phyloP scores from a whole-genome alignment of 139 green algal genomes.

The Microglena sp. region DNA sequence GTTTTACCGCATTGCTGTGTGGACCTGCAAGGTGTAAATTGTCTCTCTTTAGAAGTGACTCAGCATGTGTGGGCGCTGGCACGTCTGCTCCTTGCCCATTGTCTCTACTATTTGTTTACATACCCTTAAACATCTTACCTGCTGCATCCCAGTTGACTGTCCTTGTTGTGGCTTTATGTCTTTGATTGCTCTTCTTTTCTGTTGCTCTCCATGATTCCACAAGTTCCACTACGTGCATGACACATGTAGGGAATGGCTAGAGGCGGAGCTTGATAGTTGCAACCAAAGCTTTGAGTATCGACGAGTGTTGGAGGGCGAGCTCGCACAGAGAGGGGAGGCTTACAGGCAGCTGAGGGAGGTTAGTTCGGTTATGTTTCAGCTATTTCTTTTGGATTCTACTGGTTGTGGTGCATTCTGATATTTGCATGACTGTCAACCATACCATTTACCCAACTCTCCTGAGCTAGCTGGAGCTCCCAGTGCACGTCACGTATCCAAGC shows the following conservation, averaged over 20 bases:
- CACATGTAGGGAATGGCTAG: slow-evolving; percentile 54
- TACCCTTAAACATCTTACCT: neutral
- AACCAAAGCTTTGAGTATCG: slow-evolving; percentile 39
- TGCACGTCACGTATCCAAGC: neutral
- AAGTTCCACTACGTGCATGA: neutral
- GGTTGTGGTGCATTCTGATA: too few relatives aligned
- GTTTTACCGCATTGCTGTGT: too few relatives aligned
- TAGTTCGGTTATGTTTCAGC: too few relatives aligned
- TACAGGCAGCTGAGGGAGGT: slow-evolving; percentile 14
- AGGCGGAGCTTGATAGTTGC: slow-evolving; percentile 64
- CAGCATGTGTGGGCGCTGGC: too few relatives aligned
- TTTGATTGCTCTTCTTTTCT: neutral
- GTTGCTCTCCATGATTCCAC: neutral
- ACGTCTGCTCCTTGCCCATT: too few relatives aligned
- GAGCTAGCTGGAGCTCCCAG: neutral
- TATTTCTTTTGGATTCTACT: too few relatives aligned
- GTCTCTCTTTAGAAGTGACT: too few relatives aligned
- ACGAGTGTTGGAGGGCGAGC: slow-evolving; percentile 69
- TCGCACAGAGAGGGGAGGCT: slow-evolving; percentile 41
- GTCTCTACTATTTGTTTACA: too few relatives aligned
- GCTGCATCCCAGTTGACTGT: neutral
- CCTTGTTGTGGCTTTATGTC: neutral
- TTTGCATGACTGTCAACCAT: too few relatives aligned
- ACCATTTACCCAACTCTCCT: too few relatives aligned
- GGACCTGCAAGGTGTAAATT: too few relatives aligned